A percentile compares a stretch with the other conserved stretches of the same genome.
Evolutionary conservation across 73 alveolate species (phyloP).

Genomic region (Paramecium primaurelia): DNA sequence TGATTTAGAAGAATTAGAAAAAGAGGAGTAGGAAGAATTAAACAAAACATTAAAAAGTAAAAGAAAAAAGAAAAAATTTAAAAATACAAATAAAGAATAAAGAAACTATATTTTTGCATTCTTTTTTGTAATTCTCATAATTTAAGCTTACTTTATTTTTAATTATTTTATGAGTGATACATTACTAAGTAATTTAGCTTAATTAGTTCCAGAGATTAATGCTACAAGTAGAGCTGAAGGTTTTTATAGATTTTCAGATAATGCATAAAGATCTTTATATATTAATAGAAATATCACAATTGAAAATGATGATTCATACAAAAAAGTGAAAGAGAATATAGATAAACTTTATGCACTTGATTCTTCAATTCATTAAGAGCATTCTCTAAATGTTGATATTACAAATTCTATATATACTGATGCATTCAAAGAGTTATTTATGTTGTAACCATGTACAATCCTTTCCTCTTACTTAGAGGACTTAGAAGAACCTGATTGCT

Average conservation of each 20-base stretch:
- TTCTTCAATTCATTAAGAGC: constrained; percentile 51
- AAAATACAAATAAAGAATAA: constrained; percentile 25
- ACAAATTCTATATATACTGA: neutral
- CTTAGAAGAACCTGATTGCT: neutral
- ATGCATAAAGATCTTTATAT: constrained; percentile 42
- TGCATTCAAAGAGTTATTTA: constrained; percentile 28
- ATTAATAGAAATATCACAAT: neutral
- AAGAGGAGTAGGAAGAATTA: constrained; percentile 30
- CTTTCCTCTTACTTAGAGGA: neutral
- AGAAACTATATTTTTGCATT: constrained; percentile 6
- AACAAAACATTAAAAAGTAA: neutral
- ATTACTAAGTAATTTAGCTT: neutral
- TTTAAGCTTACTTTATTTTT: constrained; percentile 32
- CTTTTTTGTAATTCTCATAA: neutral
- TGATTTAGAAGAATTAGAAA: constrained; percentile 46
- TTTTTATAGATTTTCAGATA: constrained; percentile 40
- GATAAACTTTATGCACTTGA: constrained; percentile 38
- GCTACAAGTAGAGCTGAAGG: constrained; percentile 51
- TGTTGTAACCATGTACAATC: constrained; percentile 48
- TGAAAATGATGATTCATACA: neutral
- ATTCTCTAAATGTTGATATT: constrained; percentile 16
- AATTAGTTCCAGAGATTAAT: constrained; percentile 27
- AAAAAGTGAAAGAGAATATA: neutral
- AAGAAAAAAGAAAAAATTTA: constrained; percentile 49
- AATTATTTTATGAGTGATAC: constrained; percentile 26